Evolutionary conservation across 2,329 filamentous ascomycete genomes (phyloP).

Genomic region (Penicillium sp.): DNA sequence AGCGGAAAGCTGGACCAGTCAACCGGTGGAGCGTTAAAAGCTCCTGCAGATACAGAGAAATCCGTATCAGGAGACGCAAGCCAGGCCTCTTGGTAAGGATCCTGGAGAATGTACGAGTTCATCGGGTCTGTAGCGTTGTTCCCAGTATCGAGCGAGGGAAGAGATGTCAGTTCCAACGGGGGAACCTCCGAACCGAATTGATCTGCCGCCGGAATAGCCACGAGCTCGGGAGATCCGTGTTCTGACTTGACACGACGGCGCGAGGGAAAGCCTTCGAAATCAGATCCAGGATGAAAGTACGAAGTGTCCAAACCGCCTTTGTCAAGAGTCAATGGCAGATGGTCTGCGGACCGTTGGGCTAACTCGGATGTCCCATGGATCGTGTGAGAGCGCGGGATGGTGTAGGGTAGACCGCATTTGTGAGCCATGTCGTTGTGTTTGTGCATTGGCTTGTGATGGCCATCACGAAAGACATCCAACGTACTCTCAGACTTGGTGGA

Average conservation of each 20-base stretch:
- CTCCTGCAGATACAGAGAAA: slow-evolving; percentile 33
- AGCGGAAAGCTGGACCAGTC: slow-evolving; percentile 49
- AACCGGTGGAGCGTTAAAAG: slow-evolving; percentile 39
- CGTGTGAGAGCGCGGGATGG: slow-evolving; percentile 54
- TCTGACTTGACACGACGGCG: slow-evolving; percentile 41
- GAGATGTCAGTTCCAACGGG: slow-evolving; percentile 37
- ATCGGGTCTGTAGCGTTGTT: slow-evolving; percentile 31
- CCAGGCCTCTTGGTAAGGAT: slow-evolving; percentile 36
- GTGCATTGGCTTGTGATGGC: slow-evolving; percentile 62
- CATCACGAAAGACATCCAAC: slow-evolving; percentile 59
- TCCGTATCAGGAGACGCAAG: slow-evolving; percentile 44
- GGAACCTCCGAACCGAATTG: slow-evolving; percentile 33
- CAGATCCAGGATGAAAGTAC: slow-evolving; percentile 27
- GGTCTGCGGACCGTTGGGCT: slow-evolving; percentile 51
- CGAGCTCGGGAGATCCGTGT: slow-evolving; percentile 44
- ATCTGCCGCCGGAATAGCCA: slow-evolving; percentile 24
- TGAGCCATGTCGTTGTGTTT: slow-evolving; percentile 63
- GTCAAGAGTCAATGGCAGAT: slow-evolving; percentile 41
- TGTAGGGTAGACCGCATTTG: slow-evolving; percentile 60
- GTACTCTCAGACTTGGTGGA: slow-evolving; percentile 57
- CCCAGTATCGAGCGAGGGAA: slow-evolving; percentile 30
- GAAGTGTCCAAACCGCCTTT: slow-evolving; percentile 23
- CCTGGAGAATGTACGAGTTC: slow-evolving; percentile 34
- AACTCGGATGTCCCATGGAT: slow-evolving; percentile 44
- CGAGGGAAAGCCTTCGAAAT: slow-evolving; percentile 25